Conservation (phyloP, 2,329 filamentous ascomycete species). For the Sclerotinia nivalis region DNA sequence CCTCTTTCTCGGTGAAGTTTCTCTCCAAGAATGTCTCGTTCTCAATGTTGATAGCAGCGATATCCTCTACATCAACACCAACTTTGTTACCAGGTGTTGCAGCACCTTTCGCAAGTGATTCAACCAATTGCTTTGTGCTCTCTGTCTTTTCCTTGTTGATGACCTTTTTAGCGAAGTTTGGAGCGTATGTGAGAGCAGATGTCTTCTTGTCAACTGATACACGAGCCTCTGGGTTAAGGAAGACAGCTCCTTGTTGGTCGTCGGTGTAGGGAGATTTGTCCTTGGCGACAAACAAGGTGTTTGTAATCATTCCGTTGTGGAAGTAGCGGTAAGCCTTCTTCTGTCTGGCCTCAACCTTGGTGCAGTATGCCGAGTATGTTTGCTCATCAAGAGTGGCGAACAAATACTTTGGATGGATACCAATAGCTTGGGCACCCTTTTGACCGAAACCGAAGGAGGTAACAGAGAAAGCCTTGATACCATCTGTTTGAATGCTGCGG, state of each 20-base stretch:
- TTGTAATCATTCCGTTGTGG: constrained; percentile 98
- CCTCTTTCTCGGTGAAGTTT: constrained; percentile 87
- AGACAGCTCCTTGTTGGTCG: constrained; percentile 80
- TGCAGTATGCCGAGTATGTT: constrained; percentile 78
- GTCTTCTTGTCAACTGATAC: constrained; percentile 86
- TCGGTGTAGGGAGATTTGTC: constrained; percentile 86
- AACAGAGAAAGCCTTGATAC: constrained; percentile 97
- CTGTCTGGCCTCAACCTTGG: constrained; percentile 87
- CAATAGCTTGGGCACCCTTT: constrained; percentile 96
- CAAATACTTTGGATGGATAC: constrained; percentile 94
- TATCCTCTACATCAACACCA: constrained; percentile 90
- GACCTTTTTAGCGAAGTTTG: constrained; percentile 61
- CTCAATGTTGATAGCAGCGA: constrained; percentile 83
- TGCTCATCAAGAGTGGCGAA: constrained; percentile 89
- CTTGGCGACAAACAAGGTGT: constrained; percentile 96
- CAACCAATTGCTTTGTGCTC: constrained; percentile 66
- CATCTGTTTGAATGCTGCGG: constrained; percentile 93
- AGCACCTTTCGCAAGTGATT: constrained; percentile 68
- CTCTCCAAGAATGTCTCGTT: constrained; percentile 93
- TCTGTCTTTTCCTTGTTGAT: constrained; percentile 60
- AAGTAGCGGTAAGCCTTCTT: constrained; percentile 99
- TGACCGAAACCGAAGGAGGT: constrained; percentile 99
- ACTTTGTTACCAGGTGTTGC: constrained; percentile 72
- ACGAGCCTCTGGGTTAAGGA: constrained; percentile 91
- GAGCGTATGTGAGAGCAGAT: constrained; percentile 71